Evolutionary conservation across 108 stramenopile genomes (phyloP).

Genomic region (Pseudonitzschia pungens): DNA sequence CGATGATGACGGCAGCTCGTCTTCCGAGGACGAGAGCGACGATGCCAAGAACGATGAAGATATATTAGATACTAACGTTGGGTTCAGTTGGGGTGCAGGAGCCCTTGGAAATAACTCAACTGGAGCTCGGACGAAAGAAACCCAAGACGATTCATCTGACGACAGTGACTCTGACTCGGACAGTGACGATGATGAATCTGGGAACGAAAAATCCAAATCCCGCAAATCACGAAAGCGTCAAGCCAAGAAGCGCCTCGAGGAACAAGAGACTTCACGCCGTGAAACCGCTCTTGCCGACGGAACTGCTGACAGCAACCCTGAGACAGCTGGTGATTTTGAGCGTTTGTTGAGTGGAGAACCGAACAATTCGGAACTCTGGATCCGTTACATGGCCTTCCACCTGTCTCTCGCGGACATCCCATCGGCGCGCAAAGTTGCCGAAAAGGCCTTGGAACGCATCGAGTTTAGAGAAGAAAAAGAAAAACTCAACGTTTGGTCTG

Average conservation of each 20-base stretch:
- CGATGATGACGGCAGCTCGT: conserved; percentile 26
- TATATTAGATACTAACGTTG: conserved; percentile 78
- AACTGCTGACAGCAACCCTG: conserved; percentile 85
- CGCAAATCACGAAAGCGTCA: conserved; percentile 81
- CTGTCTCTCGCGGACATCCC: conserved; percentile 91
- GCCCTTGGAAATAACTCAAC: conserved; percentile 8
- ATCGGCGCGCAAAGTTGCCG: conserved; percentile 85
- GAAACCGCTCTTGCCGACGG: conserved; percentile 88
- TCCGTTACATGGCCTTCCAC: conserved; percentile 97
- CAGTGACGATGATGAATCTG: conserved; percentile 53
- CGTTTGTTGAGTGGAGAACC: conserved; percentile 89
- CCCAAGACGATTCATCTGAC: conserved; percentile 35
- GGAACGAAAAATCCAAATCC: conserved; percentile 44
- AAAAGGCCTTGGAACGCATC: conserved; percentile 88
- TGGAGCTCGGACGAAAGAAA: conserved; percentile 2
- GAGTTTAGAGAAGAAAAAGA: conserved; percentile 90
- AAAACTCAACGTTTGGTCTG: conserved; percentile 95
- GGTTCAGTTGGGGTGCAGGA: conserved; percentile 72
- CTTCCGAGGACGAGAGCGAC: conserved; percentile 31
- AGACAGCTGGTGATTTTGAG: conserved; percentile 94
- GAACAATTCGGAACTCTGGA: conserved; percentile 91
- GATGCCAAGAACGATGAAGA: conserved; percentile 15
- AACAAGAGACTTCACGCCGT: conserved; percentile 69
- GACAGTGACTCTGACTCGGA: conserved; percentile 42
- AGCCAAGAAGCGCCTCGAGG: conserved; percentile 66